Percentiles rank a stretch among this genome's conserved stretches.
phyloP scores from a whole-genome alignment of 2,329 filamentous ascomycete genomes.

The Geosmithia morbida region DNA sequence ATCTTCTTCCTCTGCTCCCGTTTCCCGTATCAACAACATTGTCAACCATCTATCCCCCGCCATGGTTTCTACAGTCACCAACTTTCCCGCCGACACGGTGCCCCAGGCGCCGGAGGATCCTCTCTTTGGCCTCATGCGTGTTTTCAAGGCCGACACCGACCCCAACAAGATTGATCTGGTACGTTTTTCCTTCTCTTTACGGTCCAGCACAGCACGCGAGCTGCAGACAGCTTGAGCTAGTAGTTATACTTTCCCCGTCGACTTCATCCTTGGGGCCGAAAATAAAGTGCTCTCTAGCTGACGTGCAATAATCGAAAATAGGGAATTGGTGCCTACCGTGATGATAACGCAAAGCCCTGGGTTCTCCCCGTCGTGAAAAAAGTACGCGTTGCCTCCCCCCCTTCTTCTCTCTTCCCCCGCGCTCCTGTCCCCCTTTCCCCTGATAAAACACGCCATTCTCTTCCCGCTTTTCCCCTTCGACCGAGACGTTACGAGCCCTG shows the following conservation, averaged over 20 bases:
- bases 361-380: constrained; percentile 91
- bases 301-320: constrained; percentile 9
- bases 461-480: background rate
- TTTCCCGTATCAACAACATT: constrained; percentile 45
- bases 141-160: constrained; percentile 66
- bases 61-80: constrained; percentile 31
- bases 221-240: no score
- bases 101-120: constrained; percentile 90
- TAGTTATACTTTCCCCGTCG: no score
- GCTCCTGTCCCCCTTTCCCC: background rate
- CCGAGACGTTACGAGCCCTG: background rate
- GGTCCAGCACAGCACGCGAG: no score
- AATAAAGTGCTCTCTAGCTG: background rate
- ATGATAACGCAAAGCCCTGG: constrained; percentile 94
- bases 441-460: background rate
- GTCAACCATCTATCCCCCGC: constrained; percentile 46
- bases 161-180: constrained; percentile 86
- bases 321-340: constrained; percentile 85
- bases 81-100: constrained; percentile 63
- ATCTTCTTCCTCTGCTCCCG: constrained; percentile 15
- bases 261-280: background rate
- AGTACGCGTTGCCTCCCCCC: constrained; percentile 32
- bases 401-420: no score
- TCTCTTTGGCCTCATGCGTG: constrained; percentile 83
- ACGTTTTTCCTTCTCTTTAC: constrained; percentile 14